Conservation (phyloP, 257 asterid species). For the Gentiana macrophylla region DNA sequence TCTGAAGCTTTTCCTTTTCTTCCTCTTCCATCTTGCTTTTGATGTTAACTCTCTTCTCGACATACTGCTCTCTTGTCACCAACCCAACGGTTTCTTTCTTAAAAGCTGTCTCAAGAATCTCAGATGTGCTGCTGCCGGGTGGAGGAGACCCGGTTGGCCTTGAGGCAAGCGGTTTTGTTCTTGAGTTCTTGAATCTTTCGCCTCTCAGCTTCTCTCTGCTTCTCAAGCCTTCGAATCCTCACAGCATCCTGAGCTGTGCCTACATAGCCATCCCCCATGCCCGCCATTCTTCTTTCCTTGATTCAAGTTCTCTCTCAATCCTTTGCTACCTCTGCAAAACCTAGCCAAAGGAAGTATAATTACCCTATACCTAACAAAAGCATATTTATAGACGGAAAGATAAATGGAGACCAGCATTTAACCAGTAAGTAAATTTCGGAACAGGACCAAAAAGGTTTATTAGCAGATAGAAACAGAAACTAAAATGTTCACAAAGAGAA, state of each 20-base stretch:
- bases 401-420: too few relatives aligned
- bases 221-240: conserved; percentile 90
- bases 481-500: too few relatives aligned
- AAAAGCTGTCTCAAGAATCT: conserved; percentile 96
- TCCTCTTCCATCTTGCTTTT: conserved; percentile 90
- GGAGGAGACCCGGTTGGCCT: conserved; percentile 87
- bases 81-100: conserved; percentile 99
- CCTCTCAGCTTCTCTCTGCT: conserved; percentile 98
- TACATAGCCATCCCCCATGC: conserved; percentile 99
- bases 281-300: conserved; percentile 54
- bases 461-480: too few relatives aligned
- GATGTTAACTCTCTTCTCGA: conserved; percentile 97
- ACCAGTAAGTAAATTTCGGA: too few relatives aligned
- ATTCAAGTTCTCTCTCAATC: too few relatives aligned
- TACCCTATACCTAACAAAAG: too few relatives aligned
- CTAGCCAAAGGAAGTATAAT: too few relatives aligned
- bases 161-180: conserved; percentile 69
- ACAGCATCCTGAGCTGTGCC: conserved; percentile 97
- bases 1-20: conserved; percentile 95
- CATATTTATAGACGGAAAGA: too few relatives aligned
- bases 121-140: conserved; percentile 96
- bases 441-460: too few relatives aligned
- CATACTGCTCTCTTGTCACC: conserved; percentile 92
- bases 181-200: conserved; percentile 91
- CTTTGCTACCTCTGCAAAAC: too few relatives aligned